phyloP scores from a whole-genome alignment of 306 rosid species.

The Cajanus cajan region DNA sequence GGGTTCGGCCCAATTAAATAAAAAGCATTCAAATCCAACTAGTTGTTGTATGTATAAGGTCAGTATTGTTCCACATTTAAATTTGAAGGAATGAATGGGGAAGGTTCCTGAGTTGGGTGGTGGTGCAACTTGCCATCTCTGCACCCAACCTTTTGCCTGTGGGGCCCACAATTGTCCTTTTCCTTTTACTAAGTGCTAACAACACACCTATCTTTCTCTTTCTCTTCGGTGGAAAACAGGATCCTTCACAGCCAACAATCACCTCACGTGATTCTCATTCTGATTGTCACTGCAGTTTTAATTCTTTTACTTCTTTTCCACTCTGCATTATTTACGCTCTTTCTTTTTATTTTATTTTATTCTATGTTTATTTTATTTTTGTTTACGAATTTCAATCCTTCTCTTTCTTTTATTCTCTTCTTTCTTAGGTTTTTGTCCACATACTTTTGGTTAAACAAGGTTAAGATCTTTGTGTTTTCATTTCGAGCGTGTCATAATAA shows the following conservation, averaged over 20 bases:
- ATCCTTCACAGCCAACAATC: neutral
- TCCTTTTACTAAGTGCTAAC: neutral
- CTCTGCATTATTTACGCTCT: no score
- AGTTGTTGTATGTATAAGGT: neutral
- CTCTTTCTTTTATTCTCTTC: neutral
- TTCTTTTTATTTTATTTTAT: no score
- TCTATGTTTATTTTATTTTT: no score
- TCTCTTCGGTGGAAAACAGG: no score
- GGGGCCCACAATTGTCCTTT: neutral
- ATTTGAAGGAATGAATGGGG: neutral
- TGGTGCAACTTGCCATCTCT: slow-evolving; percentile 19
- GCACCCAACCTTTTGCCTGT: neutral
- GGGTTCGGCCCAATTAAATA: no score
- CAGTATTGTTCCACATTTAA: neutral
- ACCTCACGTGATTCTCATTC: neutral
- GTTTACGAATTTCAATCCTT: no score
- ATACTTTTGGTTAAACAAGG: no score
- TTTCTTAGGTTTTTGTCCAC: no score
- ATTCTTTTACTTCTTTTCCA: neutral
- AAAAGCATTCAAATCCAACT: neutral
- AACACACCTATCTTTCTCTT: no score
- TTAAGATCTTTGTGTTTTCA: no score
- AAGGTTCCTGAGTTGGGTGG: neutral
- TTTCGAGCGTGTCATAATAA: no score
- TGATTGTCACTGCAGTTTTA: neutral